Conservation (phyloP, 371 early-diverging fungal species). For the Basidiobolus meristosporus region DNA sequence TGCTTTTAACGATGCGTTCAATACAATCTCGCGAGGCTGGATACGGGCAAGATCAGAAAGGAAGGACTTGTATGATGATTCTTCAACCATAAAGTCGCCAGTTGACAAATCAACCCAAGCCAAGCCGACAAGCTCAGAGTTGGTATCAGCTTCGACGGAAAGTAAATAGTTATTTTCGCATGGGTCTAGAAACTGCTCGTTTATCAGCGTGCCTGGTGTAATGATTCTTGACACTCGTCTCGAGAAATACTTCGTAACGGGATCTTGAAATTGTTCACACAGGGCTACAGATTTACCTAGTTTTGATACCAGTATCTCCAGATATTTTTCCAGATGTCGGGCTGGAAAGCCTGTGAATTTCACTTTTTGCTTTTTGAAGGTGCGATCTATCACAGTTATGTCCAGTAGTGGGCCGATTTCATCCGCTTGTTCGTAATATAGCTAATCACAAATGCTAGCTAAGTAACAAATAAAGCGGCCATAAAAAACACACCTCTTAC, state of each 20-base stretch:
- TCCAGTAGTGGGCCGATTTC: conserved; percentile 41
- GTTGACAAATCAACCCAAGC: conserved; percentile 86
- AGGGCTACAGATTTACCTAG: conserved; percentile 60
- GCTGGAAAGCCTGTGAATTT: conserved; percentile 69
- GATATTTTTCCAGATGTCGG: conserved; percentile 40
- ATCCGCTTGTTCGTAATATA: conserved; percentile 63
- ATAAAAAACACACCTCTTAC: conserved; percentile 9
- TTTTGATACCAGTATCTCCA: conserved; percentile 52
- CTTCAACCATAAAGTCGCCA: conserved; percentile 65
- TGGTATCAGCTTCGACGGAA: conserved; percentile 13
- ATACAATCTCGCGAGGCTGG: conserved; percentile 63
- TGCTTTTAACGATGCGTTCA: conserved; percentile 17
- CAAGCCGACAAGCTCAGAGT: conserved; percentile 30
- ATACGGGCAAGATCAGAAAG: conserved; percentile 58
- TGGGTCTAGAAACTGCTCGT: conserved; percentile 37
- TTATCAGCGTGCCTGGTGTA: conserved; percentile 77
- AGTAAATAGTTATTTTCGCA: conserved; percentile 47
- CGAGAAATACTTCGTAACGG: conserved; percentile 19
- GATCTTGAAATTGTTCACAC: conserved; percentile 58
- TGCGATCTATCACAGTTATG: conserved; percentile 35
- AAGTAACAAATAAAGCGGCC: conserved; percentile 1
- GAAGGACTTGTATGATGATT: conserved; percentile 20
- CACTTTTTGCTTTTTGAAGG: conserved; percentile 17
- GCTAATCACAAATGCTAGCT: conserved; percentile 8
- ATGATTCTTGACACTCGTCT: conserved; percentile 60